Evolutionary conservation across 2,329 filamentous ascomycete genomes (phyloP), one percentile per base, ranked within the genome.

Genomic region (Sclerotiophoma versabilis): DNA sequence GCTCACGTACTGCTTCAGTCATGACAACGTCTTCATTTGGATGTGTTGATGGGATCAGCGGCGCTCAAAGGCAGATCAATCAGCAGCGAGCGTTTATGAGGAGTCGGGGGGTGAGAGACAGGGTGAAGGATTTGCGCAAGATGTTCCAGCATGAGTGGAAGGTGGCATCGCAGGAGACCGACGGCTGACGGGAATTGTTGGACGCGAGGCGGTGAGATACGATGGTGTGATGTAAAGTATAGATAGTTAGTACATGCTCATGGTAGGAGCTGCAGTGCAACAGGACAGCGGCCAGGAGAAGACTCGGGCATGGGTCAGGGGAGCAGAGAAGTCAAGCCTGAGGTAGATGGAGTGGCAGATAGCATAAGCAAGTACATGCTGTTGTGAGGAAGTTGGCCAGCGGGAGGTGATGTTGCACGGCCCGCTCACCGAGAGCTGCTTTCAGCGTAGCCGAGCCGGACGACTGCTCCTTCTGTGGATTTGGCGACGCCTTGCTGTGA

Each of bases 21-120:
- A 52, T 65, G 36, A 67, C 67, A 3, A 72, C 66, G 7, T 74
- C 72, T 10, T 74, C 72, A 3, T 74, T 74, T 33, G 72, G 71
- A 5, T 74, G 71, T 43, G 63, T 74, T 9, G 71, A 74, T 42
- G 71, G 69, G 4, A 69, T 73, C 65, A 68, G 61, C 30, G 34
- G 59, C 19, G 61, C 61, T 19, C 67, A 68, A 34, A 57, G 70
- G 43, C 63, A 68, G 33, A 57, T 63, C 30, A 68, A 65, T 44
- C 68, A 70, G 42, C 64, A 66, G 34, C 57, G 60, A 44, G 63
- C 65, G 9, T 62, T 23, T 0, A 32, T 52, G 29, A 51, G 60
- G 19, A 58, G 50, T 15, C 63, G 62, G 8, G 64, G 66, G 1
- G 53, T 71, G 56, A 69, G 64, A 38, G 65, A 65, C 9, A 68